Conservation (phyloP, 2,329 filamentous ascomycete genomes). For the Zymoseptoria ardabiliae region DNA sequence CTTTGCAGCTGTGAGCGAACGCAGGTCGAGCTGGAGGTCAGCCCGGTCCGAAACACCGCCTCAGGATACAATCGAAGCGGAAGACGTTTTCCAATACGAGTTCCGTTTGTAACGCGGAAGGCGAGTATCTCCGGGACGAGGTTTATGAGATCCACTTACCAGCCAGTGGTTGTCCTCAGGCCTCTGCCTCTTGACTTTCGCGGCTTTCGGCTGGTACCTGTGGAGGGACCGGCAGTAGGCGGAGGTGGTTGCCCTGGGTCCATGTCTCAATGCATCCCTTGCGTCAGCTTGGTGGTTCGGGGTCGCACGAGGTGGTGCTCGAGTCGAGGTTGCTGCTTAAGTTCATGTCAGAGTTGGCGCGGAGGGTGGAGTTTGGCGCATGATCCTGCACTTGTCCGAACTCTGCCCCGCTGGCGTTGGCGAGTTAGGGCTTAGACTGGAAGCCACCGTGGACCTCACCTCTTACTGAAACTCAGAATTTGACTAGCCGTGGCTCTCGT, state of each 20-base stretch:
- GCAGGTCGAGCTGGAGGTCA: neutral
- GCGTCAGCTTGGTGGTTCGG: neutral
- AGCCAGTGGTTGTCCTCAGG: conserved; percentile 20
- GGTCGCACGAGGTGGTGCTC: neutral
- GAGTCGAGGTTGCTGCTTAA: neutral
- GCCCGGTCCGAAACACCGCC: neutral
- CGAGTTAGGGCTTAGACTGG: neutral
- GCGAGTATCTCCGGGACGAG: neutral
- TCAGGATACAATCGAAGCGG: no score
- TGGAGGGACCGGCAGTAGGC: neutral
- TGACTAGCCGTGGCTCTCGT: neutral
- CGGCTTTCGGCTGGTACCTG: conserved; percentile 15
- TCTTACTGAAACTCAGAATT: neutral
- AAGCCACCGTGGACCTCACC: neutral
- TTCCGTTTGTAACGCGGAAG: neutral
- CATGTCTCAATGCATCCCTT: neutral
- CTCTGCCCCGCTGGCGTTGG: neutral
- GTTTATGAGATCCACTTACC: conserved; percentile 12
- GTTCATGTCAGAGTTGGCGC: neutral
- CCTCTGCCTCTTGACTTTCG: conserved; percentile 26
- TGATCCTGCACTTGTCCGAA: neutral
- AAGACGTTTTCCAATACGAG: neutral
- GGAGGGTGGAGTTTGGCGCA: neutral
- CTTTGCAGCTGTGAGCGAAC: neutral
- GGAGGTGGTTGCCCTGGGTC: neutral